Base-by-base conservation (phyloP, 2,329 filamentous ascomycete species). In the Cytospora piceicola region DNA sequence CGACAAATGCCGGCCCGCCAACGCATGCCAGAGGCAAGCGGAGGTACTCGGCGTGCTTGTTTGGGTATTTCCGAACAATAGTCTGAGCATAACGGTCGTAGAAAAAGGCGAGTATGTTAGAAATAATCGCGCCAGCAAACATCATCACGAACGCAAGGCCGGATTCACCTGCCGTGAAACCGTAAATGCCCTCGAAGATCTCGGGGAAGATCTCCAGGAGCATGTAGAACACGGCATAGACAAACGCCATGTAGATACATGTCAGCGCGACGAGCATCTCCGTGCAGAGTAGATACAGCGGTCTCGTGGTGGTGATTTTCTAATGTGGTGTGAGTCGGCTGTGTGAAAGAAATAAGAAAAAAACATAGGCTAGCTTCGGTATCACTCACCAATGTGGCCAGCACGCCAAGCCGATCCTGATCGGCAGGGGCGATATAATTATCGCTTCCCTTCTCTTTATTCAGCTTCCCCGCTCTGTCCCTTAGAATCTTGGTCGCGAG, bases 161-260 rank as follows among this genome's bases (percentile, higher is more conserved):
- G 2, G 73, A 69, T 27, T 73, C 69, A 27, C 73, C 73, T 0
- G 74, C 65, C 2, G 67, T 70, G 52, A 77, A 74, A 11, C 70
- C 69, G 60, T 77, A 77, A 22, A 75, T 70, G 9, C 71, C 73
- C 51, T 65, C 34, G 65, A 71, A 74, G 51, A 73, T 71, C 11
- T 57, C 53, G 4, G 69, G 67, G 30, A 72, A 72, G 29, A 73
- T 70, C 30, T 72, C 69, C 2, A 71, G 67, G 29, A 68, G 70
- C 66, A 77, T 72, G 64, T 75, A 77, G 59, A 77, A 75, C 4
- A 75, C 72, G 4, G 73, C 71, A 46, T 76, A 77, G 5, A 75
- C 69, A 30, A 77, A 74, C 0, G 71, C 73, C 58, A 76, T 67
- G 54, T 74, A 77, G 4, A 74, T 32, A 46, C 72, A 74, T 0